Conservation (phyloP, 1,139 yeast genomes). For the Taphrina deformans region DNA sequence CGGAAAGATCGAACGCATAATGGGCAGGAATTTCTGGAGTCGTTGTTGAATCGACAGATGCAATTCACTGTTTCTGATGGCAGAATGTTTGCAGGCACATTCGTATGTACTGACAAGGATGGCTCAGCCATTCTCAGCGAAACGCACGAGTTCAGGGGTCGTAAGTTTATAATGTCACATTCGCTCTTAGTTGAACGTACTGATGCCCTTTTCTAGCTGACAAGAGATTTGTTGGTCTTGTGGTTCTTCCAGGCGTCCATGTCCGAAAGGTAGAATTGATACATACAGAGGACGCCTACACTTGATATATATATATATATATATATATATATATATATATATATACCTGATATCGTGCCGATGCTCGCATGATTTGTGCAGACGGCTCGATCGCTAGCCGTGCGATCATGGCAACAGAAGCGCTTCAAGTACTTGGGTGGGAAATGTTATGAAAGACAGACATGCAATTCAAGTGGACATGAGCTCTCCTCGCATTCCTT, state of each 20-base stretch:
- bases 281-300: neutral
- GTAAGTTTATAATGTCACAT: neutral
- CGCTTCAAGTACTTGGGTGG: no score
- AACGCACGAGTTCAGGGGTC: slow-evolving; percentile 17
- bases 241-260: slow-evolving; percentile 27
- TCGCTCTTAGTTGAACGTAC: neutral
- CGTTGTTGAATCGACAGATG: slow-evolving; percentile 14
- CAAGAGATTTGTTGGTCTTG: slow-evolving; percentile 26
- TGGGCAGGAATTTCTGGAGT: neutral
- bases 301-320: neutral
- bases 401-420: no score
- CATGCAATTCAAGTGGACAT: no score
- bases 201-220: neutral
- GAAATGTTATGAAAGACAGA: no score
- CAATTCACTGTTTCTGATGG: slow-evolving; percentile 22
- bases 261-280: neutral
- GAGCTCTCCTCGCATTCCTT: no score
- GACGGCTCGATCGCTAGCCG: no score
- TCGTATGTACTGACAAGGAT: slow-evolving; percentile 29
- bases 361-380: no score
- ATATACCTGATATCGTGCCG: no score
- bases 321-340: no score
- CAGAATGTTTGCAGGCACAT: slow-evolving; percentile 11
- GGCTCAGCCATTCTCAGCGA: slow-evolving; percentile 19
- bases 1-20: neutral